These are phyloP conservation scores for Cladosporium sp. DNA, from an alignment of 2,329 filamentous ascomycete genomes.

Conservation along the genomic window DNA sequence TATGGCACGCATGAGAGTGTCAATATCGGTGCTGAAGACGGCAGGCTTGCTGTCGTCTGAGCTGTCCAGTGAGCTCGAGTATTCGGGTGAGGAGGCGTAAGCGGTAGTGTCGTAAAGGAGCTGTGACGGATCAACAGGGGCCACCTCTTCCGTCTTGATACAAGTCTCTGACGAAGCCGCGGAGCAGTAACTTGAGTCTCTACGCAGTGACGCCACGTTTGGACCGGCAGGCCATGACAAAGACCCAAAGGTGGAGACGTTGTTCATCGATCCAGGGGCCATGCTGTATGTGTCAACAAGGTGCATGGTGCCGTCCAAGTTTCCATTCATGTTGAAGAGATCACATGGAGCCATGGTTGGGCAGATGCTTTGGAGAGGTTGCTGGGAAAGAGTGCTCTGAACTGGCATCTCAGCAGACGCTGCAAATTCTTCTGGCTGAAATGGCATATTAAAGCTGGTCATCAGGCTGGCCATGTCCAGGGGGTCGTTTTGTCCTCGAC, in stretches of 20 bases:
- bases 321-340: slow-evolving; percentile 16
- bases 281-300: slow-evolving; percentile 15
- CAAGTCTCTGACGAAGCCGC: slow-evolving; percentile 28
- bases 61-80: slow-evolving; percentile 41
- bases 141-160: slow-evolving; percentile 41
- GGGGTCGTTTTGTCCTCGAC: slow-evolving; percentile 19
- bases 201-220: not conserved
- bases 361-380: not conserved
- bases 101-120: slow-evolving; percentile 34
- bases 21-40: slow-evolving; percentile 75
- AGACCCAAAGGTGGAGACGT: slow-evolving; percentile 18
- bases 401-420: slow-evolving; percentile 12
- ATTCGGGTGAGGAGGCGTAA: slow-evolving; percentile 30
- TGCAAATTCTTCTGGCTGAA: slow-evolving; percentile 23
- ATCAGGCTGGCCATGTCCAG: slow-evolving; percentile 25
- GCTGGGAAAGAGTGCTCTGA: not conserved
- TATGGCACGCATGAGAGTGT: slow-evolving; percentile 84
- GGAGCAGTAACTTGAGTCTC: slow-evolving; percentile 7
- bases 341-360: slow-evolving; percentile 21
- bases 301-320: slow-evolving; percentile 9
- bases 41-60: slow-evolving; percentile 39
- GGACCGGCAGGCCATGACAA: slow-evolving; percentile 20
- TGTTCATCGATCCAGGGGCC: not conserved
- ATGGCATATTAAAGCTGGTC: slow-evolving; percentile 27
- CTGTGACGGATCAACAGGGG: slow-evolving; percentile 38